A percentile compares a stretch with the other conserved stretches of the same genome.
Evolutionary conservation across 768 basidiomycete genomes (phyloP).

Genomic region (Aureoboletus auriporus): DNA sequence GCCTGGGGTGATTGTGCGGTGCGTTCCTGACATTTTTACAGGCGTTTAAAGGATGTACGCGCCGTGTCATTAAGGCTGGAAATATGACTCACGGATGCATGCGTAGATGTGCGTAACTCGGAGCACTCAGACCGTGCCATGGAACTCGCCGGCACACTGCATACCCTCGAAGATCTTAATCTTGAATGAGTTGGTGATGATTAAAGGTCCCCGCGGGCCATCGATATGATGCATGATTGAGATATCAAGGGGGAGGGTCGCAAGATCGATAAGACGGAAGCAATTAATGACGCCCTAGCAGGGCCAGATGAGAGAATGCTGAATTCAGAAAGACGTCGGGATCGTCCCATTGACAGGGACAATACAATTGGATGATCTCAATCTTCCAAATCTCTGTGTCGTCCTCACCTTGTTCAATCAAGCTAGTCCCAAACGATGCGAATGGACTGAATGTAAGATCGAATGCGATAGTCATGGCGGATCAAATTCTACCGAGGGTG

Average conservation of each 20-base stretch:
- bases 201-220: background rate
- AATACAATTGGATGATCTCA: background rate
- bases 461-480: background rate
- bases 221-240: background rate
- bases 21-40: constrained; percentile 77
- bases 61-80: too few species aligned
- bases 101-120: background rate
- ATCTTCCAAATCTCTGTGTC: background rate
- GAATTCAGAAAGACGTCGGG: background rate
- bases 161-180: background rate
- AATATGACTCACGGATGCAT: background rate
- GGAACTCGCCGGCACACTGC: too few species aligned
- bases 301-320: background rate
- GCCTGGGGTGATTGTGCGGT: constrained; percentile 98
- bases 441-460: background rate
- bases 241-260: background rate
- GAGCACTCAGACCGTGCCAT: background rate
- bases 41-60: too few species aligned
- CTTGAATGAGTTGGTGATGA: background rate
- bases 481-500: background rate
- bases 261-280: background rate
- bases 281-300: too few species aligned
- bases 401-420: background rate
- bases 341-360: background rate
- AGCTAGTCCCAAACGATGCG: background rate